Conservation (phyloP, 345 rosid genomes). For the Salix koriyanagi region DNA sequence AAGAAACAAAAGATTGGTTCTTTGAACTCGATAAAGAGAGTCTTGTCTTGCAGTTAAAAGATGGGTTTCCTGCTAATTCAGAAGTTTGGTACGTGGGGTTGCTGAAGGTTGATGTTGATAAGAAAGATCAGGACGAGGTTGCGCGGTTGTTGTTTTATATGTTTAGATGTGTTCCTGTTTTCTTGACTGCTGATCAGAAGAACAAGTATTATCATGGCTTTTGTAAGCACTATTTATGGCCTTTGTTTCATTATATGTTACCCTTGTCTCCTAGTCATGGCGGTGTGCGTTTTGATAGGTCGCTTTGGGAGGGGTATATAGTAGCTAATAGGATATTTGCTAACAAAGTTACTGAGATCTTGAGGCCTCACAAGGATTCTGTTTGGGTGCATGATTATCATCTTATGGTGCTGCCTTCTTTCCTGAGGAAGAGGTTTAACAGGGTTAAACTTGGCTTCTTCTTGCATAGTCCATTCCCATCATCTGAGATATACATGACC, state of each 20-base stretch:
- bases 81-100: conserved; percentile 67
- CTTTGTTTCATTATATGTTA: conserved; percentile 65
- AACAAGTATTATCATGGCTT: conserved; percentile 69
- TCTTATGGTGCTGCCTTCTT: conserved; percentile 71
- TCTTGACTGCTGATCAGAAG: conserved; percentile 49
- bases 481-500: conserved; percentile 66
- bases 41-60: conserved; percentile 51
- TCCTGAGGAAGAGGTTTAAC: conserved; percentile 49
- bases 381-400: conserved; percentile 91
- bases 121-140: conserved; percentile 54
- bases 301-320: conserved; percentile 61
- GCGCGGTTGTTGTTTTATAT: conserved; percentile 44
- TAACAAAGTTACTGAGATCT: conserved; percentile 54
- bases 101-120: conserved; percentile 47
- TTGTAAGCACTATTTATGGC: conserved; percentile 90
- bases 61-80: conserved; percentile 48
- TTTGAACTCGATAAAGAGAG: conserved; percentile 63
- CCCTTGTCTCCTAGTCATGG: conserved; percentile 54
- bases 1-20: conserved; percentile 34
- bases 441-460: conserved; percentile 67
- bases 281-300: conserved; percentile 48
- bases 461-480: conserved; percentile 68
- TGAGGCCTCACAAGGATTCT: conserved; percentile 60
- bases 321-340: conserved; percentile 62
- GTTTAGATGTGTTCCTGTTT: conserved; percentile 63